Conservation (phyloP, 2,329 filamentous ascomycete genomes). For the Calonectria pseudoreteaudii region DNA sequence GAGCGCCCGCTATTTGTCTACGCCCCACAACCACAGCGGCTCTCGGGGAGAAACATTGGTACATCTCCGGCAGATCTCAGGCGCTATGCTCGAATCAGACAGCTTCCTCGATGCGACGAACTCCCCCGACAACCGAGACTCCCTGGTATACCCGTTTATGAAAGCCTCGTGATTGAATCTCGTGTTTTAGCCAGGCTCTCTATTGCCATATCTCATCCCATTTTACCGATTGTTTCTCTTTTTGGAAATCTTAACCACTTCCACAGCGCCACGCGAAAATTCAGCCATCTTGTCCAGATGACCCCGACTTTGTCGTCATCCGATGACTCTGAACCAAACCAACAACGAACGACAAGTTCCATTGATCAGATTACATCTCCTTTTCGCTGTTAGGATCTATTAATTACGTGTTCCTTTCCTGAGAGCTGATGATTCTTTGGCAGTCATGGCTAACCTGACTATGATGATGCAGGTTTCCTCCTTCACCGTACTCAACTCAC, state of each 20-base stretch:
- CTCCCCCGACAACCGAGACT: slow-evolving; percentile 5
- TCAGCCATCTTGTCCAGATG: not conserved
- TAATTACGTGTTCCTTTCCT: not conserved
- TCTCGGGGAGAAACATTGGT: slow-evolving; percentile 24
- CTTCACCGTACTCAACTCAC: not conserved
- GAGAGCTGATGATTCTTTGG: not conserved
- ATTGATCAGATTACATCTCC: no score
- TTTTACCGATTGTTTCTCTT: not conserved
- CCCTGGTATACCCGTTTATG: not conserved
- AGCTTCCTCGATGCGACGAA: not conserved
- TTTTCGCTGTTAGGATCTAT: not conserved
- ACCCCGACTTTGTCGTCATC: not conserved
- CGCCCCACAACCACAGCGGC: slow-evolving; percentile 18
- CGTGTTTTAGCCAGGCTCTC: not conserved
- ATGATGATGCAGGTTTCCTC: not conserved
- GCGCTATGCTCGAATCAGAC: slow-evolving; percentile 1
- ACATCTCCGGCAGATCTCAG: slow-evolving; percentile 19
- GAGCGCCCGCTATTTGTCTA: not conserved
- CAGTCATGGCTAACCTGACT: not conserved
- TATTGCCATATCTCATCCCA: not conserved
- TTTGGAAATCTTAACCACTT: slow-evolving; percentile 12
- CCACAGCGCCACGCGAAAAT: not conserved
- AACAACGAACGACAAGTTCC: not conserved
- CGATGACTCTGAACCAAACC: not conserved
- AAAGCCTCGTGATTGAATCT: not conserved